A percentile compares a stretch with the other conserved stretches of the same genome.
Conservation (phyloP, 2,329 filamentous ascomycete species). For the Emydomyces testavorans region DNA sequence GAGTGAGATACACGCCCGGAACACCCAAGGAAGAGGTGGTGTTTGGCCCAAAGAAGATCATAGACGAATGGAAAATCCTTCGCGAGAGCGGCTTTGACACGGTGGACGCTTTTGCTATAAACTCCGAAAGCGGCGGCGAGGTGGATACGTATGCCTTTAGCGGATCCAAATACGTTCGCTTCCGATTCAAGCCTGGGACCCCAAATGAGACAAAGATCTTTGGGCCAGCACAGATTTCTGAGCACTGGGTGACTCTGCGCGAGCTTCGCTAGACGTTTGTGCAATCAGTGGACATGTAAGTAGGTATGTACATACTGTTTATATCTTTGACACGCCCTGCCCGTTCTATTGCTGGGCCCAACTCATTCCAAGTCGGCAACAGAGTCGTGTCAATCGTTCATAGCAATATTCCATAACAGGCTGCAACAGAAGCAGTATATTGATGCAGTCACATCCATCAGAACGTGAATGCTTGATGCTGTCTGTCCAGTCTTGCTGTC, state of each 20-base stretch:
- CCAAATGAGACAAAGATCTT: slow-evolving; percentile 5
- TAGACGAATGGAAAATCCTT: slow-evolving; percentile 5
- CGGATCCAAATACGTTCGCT: slow-evolving; percentile 5
- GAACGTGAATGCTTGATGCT: no score
- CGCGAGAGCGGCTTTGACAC: slow-evolving; percentile 5
- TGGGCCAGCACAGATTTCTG: slow-evolving; percentile 1
- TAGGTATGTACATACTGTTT: no score
- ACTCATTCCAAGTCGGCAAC: no score
- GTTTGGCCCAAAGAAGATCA: slow-evolving; percentile 1
- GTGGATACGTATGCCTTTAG: slow-evolving; percentile 7
- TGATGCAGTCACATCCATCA: no score
- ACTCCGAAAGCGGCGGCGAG: slow-evolving; percentile 3
- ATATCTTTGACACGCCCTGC: no score
- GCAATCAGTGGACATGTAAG: no score
- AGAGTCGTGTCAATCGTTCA: no score
- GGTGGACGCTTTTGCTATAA: slow-evolving; percentile 6
- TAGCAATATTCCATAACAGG: no score
- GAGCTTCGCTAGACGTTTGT: no score
- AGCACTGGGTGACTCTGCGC: slow-evolving; percentile 8
- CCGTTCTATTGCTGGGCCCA: no score
- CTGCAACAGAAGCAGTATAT: no score
- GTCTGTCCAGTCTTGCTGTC: no score
- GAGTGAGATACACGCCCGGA: slow-evolving; percentile 3
- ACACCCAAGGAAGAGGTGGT: slow-evolving; percentile 7
- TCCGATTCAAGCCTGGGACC: slow-evolving; percentile 2